Conservation (phyloP, 2,329 filamentous ascomycete genomes). For the Magnaporthiopsis poae region DNA sequence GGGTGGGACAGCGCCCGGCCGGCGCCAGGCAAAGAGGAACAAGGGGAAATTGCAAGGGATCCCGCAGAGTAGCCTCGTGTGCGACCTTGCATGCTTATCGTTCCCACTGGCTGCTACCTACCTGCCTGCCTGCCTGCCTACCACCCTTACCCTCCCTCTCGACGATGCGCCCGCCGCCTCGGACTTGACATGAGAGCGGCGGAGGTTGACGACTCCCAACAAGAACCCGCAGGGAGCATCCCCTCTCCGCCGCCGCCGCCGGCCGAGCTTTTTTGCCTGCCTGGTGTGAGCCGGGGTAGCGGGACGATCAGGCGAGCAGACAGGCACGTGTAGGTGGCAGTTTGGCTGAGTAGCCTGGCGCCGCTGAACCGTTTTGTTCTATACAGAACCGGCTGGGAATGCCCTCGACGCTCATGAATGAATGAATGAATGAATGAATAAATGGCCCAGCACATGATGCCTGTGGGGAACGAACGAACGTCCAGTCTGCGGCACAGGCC, state of each 20-base stretch:
- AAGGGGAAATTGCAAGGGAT: not conserved
- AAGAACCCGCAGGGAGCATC: no score
- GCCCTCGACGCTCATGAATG: not conserved
- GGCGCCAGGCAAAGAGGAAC: not conserved
- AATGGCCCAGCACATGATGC: no score
- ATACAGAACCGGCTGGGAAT: not conserved
- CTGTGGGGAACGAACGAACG: no score
- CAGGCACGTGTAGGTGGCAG: not conserved
- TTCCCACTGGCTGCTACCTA: not conserved
- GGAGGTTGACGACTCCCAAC: not conserved
- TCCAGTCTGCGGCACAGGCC: no score
- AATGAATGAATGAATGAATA: not conserved
- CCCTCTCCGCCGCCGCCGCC: no score
- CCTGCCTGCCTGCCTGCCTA: no score
- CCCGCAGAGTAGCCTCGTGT: not conserved
- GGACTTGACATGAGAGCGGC: not conserved
- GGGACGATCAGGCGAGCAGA: conserved; percentile 12
- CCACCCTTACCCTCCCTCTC: not conserved
- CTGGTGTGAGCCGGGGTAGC: conserved; percentile 6
- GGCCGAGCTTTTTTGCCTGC: not conserved
- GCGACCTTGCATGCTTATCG: not conserved
- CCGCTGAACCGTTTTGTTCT: not conserved
- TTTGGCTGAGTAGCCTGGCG: not conserved
- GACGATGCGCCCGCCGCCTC: not conserved
- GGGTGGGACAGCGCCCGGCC: not conserved